Evolutionary conservation across 805 yeast genomes (phyloP).

Genomic region (Saccharomyces paradoxus): DNA sequence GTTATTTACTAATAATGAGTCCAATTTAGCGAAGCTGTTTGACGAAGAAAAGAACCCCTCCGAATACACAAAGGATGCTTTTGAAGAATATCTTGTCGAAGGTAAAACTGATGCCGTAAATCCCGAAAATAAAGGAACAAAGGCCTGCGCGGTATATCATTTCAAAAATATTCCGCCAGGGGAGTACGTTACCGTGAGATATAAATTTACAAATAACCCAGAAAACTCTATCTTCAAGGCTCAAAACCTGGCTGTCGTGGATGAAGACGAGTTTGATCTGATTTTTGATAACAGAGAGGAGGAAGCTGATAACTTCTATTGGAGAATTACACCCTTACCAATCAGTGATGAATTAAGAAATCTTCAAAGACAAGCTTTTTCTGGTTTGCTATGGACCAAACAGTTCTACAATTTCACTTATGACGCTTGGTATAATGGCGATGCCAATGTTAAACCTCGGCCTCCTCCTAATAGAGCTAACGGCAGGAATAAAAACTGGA

Average conservation of each 20-base stretch:
- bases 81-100: conserved; percentile 67
- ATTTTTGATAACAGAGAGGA: conserved; percentile 63
- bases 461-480: conserved; percentile 78
- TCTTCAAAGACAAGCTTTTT: conserved; percentile 88
- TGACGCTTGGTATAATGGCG: conserved; percentile 82
- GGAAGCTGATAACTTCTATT: conserved; percentile 89
- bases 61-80: conserved; percentile 74
- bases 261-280: conserved; percentile 68
- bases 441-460: conserved; percentile 59
- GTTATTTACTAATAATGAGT: conserved; percentile 83
- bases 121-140: conserved; percentile 68
- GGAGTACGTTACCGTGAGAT: conserved; percentile 81
- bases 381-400: conserved; percentile 89
- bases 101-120: conserved; percentile 55
- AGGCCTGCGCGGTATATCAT: conserved; percentile 74
- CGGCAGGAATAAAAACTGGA: conserved; percentile 84
- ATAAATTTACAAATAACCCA: conserved; percentile 47
- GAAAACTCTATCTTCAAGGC: conserved; percentile 23
- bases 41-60: conserved; percentile 48
- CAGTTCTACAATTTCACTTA: conserved; percentile 84
- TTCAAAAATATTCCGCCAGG: conserved; percentile 81
- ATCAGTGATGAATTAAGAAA: conserved; percentile 70
- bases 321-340: conserved; percentile 82
- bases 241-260: conserved; percentile 39
- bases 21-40: conserved; percentile 64